Evolutionary conservation across 108 stramenopile species (phyloP).

Genomic region (Pseudonitzschia multistriata): DNA sequence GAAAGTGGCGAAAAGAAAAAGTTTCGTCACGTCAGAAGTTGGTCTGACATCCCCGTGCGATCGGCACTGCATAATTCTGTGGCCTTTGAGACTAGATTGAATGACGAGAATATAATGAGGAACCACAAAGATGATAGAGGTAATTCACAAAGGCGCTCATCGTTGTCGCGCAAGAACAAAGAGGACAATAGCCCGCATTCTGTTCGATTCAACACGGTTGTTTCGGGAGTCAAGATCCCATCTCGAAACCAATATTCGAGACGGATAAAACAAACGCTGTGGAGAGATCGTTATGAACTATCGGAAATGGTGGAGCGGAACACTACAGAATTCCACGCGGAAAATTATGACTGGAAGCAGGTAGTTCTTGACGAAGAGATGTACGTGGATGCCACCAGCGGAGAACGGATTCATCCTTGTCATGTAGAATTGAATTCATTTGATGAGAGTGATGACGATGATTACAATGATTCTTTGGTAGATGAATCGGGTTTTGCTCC

Average conservation of each 20-base stretch:
- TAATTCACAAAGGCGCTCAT: background rate
- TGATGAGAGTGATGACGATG: background rate
- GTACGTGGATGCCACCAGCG: slow-evolving; percentile 22
- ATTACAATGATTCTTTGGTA: background rate
- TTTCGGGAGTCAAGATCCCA: slow-evolving; percentile 55
- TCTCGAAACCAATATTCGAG: slow-evolving; percentile 44
- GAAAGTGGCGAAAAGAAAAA: background rate
- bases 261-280: slow-evolving; percentile 38
- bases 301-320: slow-evolving; percentile 46
- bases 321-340: slow-evolving; percentile 54
- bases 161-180: background rate
- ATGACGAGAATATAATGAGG: background rate
- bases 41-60: slow-evolving; percentile 8
- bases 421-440: slow-evolving; percentile 7
- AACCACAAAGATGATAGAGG: background rate
- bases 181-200: background rate
- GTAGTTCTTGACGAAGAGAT: slow-evolving; percentile 51
- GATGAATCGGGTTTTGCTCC: slow-evolving; percentile 1
- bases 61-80: slow-evolving; percentile 13
- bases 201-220: slow-evolving; percentile 32
- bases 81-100: slow-evolving; percentile 5
- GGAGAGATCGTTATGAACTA: slow-evolving; percentile 37
- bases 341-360: slow-evolving; percentile 57
- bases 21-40: background rate
- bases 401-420: slow-evolving; percentile 27